Base-by-base conservation (phyloP, 1,284 basidiomycete species). In the Trichosporon asahii region DNA sequence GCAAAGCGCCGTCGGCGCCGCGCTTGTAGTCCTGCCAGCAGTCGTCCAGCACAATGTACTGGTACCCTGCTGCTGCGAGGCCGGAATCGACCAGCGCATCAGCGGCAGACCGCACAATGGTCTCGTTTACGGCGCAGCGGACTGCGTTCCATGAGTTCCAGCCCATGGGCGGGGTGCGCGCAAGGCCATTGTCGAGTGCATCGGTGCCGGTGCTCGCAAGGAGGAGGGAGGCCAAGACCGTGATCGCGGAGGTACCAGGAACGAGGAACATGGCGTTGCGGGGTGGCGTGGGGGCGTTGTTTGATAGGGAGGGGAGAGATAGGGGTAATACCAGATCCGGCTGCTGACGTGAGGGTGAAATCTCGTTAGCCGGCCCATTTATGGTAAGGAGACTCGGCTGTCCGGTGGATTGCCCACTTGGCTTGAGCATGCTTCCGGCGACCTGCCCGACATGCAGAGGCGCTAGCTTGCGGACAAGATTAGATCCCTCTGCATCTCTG, bases 91-190 rank as follows among this genome's bases (percentile, higher is more conserved):
- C 65, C n/a, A 66, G 65, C 5, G 5, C 3, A 46, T 66, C 65
- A 2, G 65, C 65, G 12, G 65, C 65, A 18, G 57, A 14, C 4
- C 31, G 27, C 46, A 66, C 65, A 7, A 66, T 31, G 8, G 15
- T 27, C 29, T 66, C 65, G 25, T 29, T 53, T 4, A 61, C 27
- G 15, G 14, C 6, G 14, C 57, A 61, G 8, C 57, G 57, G 1
- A 66, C 44, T 15, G 25, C 46, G 65, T 49, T 53, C 65, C 65
- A 66, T 0, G 46, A 53, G 46, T 66, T 66, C 65, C 65, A 66
- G 46, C 65, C 44, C 44, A 66, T 49, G 40, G 65, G 65, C 65
- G 44, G 65, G 27, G 44, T 66, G 65, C 44, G 65, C 18, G 65
- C 65, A 9, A 49, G 65, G 25, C 49, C 49, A 31, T 66, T 65